Percentiles rank a stretch among this genome's conserved stretches.
Conservation (phyloP, 2,329 filamentous ascomycete genomes). For the Fusarium sp. region DNA sequence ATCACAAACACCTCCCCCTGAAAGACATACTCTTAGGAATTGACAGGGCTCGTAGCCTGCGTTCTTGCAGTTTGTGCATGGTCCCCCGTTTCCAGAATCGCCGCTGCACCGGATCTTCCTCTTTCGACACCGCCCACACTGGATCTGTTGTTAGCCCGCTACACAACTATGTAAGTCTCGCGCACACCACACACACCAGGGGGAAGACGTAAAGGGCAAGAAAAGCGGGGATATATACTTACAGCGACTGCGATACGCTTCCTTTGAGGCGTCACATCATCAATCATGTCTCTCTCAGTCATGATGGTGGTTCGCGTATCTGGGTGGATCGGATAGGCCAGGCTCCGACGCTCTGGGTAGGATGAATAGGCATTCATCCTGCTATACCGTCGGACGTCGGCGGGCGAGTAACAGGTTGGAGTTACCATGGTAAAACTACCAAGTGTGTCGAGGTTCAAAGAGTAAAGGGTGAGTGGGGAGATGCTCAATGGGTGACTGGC, state of each 20-base stretch:
- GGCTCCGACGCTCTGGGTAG: conserved; percentile 37
- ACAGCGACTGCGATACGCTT: conserved; percentile 72
- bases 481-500: background rate
- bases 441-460: background rate
- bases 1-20: background rate
- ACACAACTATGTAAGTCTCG: conserved; percentile 39
- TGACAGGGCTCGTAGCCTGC: conserved; percentile 79
- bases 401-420: conserved; percentile 31
- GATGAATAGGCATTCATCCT: conserved; percentile 34
- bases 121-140: conserved; percentile 92
- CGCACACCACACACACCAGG: conserved; percentile 40
- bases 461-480: conserved; percentile 8
- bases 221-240: conserved; percentile 46
- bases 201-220: background rate
- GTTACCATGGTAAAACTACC: conserved; percentile 34
- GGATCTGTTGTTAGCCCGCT: conserved; percentile 37
- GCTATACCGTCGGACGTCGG: conserved; percentile 33
- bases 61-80: conserved; percentile 86
- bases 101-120: conserved; percentile 96
- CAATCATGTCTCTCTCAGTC: conserved; percentile 39
- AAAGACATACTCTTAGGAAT: conserved; percentile 79
- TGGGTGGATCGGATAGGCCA: conserved; percentile 30
- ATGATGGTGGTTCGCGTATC: conserved; percentile 45
- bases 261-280: conserved; percentile 59
- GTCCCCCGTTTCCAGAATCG: conserved; percentile 78